Evolutionary conservation across 148 eudicot species (phyloP), one percentile per base, ranked within the genome.

Genomic region (Limonium bicolor): DNA sequence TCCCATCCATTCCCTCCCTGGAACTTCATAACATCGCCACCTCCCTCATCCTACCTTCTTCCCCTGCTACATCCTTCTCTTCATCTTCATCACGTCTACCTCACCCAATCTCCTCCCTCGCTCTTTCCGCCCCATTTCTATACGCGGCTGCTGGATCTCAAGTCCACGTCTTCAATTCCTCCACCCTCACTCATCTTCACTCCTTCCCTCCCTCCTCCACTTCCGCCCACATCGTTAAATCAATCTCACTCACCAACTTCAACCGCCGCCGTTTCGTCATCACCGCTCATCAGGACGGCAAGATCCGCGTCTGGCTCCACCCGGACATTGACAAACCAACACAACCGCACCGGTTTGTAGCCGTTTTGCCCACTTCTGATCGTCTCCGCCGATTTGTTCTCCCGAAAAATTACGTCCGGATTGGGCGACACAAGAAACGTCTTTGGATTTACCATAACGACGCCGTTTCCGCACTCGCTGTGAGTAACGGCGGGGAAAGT

Each of bases 381-480:
- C 76, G 96, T 1, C 53, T 70, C 17, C 13, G 36, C 14, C 60
- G 25, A 18, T 51, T 70, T 0, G 56, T 81, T 41, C 62, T 65
- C 1, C 51, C 76, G n/a, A 78, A 72, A 51, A 78, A 81, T 70
- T 81, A 86, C 23, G 84, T 81, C 0, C 41, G 66, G 30, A 65
- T 78, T 12, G 59, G 83, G 32, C 55, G 87, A 13, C 64, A 81
- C 71, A 73, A 70, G 61, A 65, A 56, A 26, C 25, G 61, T 55
- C 81, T 87, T n/a, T 86, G 96, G 96, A 78, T 86, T 17, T 72
- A 78, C 53, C 96, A 86, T 29, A 84, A 75, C 6, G 96, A 86
- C 66, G 56, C 84, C 0, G 72, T 86, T 0, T 78, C 96, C 20
- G 63, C 84, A 8, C 76, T 86, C 14, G 74, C 87, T 10, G 13